Conservation (phyloP, 345 rosid genomes). For the Ailanthus altissimus region DNA sequence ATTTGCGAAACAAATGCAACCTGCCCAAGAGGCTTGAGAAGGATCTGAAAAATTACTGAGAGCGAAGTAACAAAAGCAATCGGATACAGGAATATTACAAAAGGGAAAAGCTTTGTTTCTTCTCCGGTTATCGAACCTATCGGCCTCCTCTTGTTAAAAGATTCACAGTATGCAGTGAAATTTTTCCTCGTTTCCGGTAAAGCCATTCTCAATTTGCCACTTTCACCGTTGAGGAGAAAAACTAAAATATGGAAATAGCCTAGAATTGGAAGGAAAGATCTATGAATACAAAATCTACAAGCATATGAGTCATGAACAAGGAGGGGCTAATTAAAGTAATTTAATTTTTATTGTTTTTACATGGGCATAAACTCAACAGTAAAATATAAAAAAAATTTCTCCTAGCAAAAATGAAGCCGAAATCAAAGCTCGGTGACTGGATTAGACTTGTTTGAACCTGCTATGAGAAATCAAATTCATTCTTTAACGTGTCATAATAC, state of each 20-base stretch:
- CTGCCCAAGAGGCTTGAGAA: slow-evolving; percentile 38
- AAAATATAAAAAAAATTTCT: not conserved
- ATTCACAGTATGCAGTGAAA: not conserved
- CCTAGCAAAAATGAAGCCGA: slow-evolving; percentile 15
- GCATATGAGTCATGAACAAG: not conserved
- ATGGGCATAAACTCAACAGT: not conserved
- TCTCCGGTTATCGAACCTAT: slow-evolving; percentile 8
- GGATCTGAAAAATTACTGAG: slow-evolving; percentile 23
- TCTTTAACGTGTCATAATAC: too few species aligned
- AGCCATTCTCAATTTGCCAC: not conserved
- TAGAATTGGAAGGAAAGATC: not conserved
- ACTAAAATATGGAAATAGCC: not conserved
- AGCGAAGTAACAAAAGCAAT: slow-evolving; percentile 28
- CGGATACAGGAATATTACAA: slow-evolving; percentile 33
- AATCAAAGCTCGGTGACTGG: not conserved
- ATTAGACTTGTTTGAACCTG: not conserved
- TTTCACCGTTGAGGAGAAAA: not conserved
- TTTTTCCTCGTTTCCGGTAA: not conserved
- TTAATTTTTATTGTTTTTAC: not conserved
- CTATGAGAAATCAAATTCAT: too few species aligned
- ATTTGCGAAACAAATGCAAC: slow-evolving; percentile 36
- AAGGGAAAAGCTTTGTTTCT: slow-evolving; percentile 15
- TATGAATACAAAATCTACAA: not conserved
- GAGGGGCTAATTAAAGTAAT: not conserved
- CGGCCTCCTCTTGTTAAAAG: not conserved